Percentiles rank a stretch among this genome's conserved stretches.
Conservation (phyloP, 2,329 filamentous ascomycete species). For the Aspergillus transmontanensis region DNA sequence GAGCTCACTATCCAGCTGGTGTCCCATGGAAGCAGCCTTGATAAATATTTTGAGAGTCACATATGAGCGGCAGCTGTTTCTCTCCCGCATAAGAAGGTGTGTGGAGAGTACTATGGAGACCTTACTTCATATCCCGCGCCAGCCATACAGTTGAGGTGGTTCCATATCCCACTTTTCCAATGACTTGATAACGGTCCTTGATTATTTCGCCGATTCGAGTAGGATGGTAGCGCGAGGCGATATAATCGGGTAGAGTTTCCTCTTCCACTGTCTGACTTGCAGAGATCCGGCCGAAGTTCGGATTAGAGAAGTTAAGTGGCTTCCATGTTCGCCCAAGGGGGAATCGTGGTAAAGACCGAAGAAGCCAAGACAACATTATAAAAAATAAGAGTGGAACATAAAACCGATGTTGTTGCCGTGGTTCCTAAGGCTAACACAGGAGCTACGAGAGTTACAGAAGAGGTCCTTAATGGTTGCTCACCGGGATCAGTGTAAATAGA, state of each 20-base stretch:
- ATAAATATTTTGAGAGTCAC: conserved; percentile 36
- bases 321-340: conserved; percentile 28
- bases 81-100: conserved; percentile 2
- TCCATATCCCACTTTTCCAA: conserved; percentile 37
- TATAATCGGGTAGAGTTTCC: conserved; percentile 31
- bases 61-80: conserved; percentile 28
- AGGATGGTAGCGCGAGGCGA: conserved; percentile 32
- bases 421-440: too few relatives aligned
- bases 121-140: conserved; percentile 35
- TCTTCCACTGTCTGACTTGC: conserved; percentile 32
- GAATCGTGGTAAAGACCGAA: conserved; percentile 26
- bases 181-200: conserved; percentile 34
- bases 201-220: conserved; percentile 33
- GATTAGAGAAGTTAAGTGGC: conserved; percentile 35
- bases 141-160: conserved; percentile 41
- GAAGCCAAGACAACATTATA: conserved; percentile 19
- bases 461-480: background rate
- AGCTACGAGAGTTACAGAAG: background rate
- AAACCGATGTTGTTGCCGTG: too few relatives aligned
- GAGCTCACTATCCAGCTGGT: conserved; percentile 42
- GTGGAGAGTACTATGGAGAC: background rate
- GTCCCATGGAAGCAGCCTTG: conserved; percentile 29
- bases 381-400: too few relatives aligned
- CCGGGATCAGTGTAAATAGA: background rate
- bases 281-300: conserved; percentile 28